Conservation (phyloP, 495 filamentous ascomycete genomes). For the Penicillium pulvis region DNA sequence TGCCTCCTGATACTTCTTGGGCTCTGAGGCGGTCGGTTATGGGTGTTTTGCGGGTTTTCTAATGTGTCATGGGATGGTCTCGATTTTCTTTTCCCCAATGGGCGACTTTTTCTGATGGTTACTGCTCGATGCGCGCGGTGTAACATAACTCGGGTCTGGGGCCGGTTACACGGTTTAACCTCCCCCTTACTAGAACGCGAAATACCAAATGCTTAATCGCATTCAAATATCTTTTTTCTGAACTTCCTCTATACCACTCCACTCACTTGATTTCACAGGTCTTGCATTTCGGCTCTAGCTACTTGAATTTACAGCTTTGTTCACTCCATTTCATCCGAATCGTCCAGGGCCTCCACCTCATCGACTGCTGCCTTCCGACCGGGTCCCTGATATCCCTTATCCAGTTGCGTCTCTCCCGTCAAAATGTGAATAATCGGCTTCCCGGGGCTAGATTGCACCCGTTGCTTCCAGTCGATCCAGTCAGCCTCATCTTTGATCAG, state of each 20-base stretch:
- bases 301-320: not conserved
- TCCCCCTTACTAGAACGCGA: constrained; percentile 43
- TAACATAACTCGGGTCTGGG: constrained; percentile 71
- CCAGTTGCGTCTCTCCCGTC: constrained; percentile 61
- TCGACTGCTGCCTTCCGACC: constrained; percentile 76
- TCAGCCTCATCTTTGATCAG: constrained; percentile 80
- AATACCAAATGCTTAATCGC: constrained; percentile 57
- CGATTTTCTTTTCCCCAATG: constrained; percentile 58
- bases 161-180: constrained; percentile 39
- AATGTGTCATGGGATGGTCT: constrained; percentile 91
- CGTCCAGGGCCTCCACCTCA: constrained; percentile 85
- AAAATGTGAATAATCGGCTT: constrained; percentile 82
- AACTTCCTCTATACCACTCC: constrained; percentile 12
- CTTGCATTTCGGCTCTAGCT: not conserved
- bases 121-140: constrained; percentile 68
- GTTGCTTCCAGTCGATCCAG: constrained; percentile 78
- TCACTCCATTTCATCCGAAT: constrained; percentile 55
- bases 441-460: constrained; percentile 67
- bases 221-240: constrained; percentile 37
- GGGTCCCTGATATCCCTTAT: constrained; percentile 46
- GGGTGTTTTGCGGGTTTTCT: constrained; percentile 72
- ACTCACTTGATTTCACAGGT: constrained; percentile 4
- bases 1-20: constrained; percentile 58
- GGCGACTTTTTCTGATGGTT: constrained; percentile 69
- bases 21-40: constrained; percentile 62